Conservation (phyloP, 78 protist genomes). For the Ministeria vibrans region DNA sequence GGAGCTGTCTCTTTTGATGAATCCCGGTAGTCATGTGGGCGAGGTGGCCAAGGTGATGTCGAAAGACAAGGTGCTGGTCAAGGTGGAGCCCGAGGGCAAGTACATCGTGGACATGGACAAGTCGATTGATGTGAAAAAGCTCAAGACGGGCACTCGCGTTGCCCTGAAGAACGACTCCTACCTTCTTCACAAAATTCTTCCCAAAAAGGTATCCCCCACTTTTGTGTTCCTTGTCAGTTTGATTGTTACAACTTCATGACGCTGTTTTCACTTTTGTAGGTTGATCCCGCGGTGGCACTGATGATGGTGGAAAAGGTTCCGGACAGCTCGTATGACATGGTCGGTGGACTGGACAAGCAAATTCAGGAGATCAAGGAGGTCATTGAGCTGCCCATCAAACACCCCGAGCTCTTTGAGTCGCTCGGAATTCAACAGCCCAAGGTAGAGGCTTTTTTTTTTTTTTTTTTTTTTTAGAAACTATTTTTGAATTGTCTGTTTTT, state of each 20-base stretch:
- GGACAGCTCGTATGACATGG: constrained; percentile 97
- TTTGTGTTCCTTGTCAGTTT: too few species aligned
- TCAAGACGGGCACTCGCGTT: constrained; percentile 82
- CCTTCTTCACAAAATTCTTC: constrained; percentile 90
- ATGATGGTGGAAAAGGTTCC: constrained; percentile 99
- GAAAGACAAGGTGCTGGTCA: constrained; percentile 81
- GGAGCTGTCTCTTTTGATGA: constrained; percentile 85
- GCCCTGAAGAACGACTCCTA: constrained; percentile 86
- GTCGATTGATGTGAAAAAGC: constrained; percentile 59
- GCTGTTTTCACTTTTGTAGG: constrained; percentile 7
- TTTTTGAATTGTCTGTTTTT: not conserved
- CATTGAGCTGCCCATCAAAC: constrained; percentile 98
- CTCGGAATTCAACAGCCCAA: constrained; percentile 98
- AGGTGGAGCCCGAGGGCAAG: constrained; percentile 92
- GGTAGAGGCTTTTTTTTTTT: too few species aligned
- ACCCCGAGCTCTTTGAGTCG: constrained; percentile 98
- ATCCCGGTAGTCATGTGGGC: constrained; percentile 95
- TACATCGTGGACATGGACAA: constrained; percentile 95
- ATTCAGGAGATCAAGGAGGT: constrained; percentile 98
- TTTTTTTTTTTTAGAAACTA: constrained; percentile 28
- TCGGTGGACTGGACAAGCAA: constrained; percentile 99
- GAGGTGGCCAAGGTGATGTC: constrained; percentile 97
- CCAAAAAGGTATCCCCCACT: too few species aligned
- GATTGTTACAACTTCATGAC: too few species aligned
- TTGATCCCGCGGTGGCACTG: constrained; percentile 91